Conservation (phyloP, 2,329 filamentous ascomycete species). For the Arthrinium puccinioides region DNA sequence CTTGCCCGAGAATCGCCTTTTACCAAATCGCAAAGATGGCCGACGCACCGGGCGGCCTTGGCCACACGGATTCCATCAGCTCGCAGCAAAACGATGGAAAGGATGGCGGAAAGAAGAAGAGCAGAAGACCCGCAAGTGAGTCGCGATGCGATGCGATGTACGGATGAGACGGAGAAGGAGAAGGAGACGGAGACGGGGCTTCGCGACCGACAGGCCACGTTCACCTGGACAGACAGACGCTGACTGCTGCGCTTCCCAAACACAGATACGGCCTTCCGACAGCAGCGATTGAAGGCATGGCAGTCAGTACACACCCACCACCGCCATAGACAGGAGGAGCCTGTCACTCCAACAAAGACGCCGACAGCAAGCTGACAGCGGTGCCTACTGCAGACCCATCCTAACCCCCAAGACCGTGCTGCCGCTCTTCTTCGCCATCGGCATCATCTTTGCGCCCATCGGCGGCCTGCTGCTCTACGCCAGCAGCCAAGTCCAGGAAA, state of each 20-base stretch:
- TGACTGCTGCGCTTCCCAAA: neutral
- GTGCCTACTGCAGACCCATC: slow-evolving; percentile 61
- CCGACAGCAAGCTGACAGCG: neutral
- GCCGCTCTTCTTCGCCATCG: slow-evolving; percentile 64
- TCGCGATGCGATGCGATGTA: slow-evolving; percentile 10
- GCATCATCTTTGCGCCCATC: slow-evolving; percentile 85
- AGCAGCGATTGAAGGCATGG: slow-evolving; percentile 97
- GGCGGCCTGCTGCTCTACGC: slow-evolving; percentile 82
- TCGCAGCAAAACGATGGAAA: slow-evolving; percentile 46
- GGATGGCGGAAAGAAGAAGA: slow-evolving; percentile 74
- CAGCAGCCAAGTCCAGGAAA: slow-evolving; percentile 82
- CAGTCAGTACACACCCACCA: slow-evolving; percentile 58
- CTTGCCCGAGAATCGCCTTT: too few species aligned
- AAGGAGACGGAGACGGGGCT: too few species aligned
- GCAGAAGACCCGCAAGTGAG: slow-evolving; percentile 81
- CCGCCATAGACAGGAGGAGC: neutral
- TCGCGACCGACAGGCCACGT: neutral
- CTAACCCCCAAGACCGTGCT: slow-evolving; percentile 77
- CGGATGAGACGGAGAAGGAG: too few species aligned
- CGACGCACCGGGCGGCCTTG: slow-evolving; percentile 36
- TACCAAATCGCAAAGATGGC: too few species aligned
- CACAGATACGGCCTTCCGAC: slow-evolving; percentile 78
- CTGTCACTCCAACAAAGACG: neutral
- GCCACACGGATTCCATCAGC: slow-evolving; percentile 44
- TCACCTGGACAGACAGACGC: slow-evolving; percentile 2